Evolutionary conservation across 78 protist species (phyloP).

Genomic region (Dictyostelium firmibasis): DNA sequence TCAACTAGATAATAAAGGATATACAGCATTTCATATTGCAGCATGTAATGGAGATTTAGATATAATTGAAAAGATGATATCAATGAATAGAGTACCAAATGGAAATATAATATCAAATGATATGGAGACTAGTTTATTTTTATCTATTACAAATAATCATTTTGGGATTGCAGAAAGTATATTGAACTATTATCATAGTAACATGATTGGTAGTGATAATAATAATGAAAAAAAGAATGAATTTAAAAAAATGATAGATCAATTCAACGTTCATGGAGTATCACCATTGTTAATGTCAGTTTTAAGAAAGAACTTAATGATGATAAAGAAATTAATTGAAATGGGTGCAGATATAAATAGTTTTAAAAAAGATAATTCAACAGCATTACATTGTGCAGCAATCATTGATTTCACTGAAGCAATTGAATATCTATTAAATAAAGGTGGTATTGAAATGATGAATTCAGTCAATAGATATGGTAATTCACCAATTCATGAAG

Average conservation of each 20-base stretch:
- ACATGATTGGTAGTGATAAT: neutral
- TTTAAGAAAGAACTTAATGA: neutral
- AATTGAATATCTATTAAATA: neutral
- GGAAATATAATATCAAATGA: neutral
- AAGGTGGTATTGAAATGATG: neutral
- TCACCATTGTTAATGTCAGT: constrained; percentile 44
- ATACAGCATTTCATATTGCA: constrained; percentile 62
- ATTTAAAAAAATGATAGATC: neutral
- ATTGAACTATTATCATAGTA: neutral
- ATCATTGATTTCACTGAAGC: neutral
- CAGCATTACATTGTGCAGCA: constrained; percentile 52
- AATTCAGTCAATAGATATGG: constrained; percentile 13
- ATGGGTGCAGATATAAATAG: constrained; percentile 50
- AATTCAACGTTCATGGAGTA: constrained; percentile 40
- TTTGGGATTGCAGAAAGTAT: neutral
- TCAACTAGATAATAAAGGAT: constrained; percentile 44
- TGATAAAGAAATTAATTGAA: neutral
- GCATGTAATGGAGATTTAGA: constrained; percentile 42
- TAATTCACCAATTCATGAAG: constrained; percentile 65
- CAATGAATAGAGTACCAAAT: neutral
- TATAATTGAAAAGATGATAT: constrained; percentile 3
- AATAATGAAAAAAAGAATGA: neutral
- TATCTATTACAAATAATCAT: constrained; percentile 31
- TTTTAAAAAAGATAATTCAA: constrained; percentile 51
- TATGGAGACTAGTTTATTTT: constrained; percentile 20